Evolutionary conservation across 2,329 filamentous ascomycete species (phyloP), one percentile per base, ranked within the genome.

Genomic region (Fusarium sp.): DNA sequence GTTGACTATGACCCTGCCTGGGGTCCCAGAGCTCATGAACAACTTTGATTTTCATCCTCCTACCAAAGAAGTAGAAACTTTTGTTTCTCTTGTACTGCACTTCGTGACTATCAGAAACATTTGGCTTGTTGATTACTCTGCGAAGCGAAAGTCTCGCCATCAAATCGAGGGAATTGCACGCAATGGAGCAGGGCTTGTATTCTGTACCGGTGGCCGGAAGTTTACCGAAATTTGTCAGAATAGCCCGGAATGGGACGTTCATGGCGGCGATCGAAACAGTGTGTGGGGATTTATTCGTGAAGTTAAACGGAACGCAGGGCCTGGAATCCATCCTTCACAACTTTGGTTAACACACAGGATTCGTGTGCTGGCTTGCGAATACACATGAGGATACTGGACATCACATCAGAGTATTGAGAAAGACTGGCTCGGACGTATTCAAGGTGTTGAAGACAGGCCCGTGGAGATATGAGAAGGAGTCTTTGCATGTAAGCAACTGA

Each of bases 371-470:
- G 49, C 26, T n/a, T 44, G 28, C 7, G 26, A 53, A 29, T 20
- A 33, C 6, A 15, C 12, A 12, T 53, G 24, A 16, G 5, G 8
- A 1, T 12, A 6, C 21, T 0, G 2, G 1, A 18, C 5, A 15
- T 26, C 10, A 2, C 13, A 8, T 20, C 5, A 12, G 8, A 35
- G 29, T 8, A 21, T 4, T 21, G 21, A 20, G 49, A 49, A 29
- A 29, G 28, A 12, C 28, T 10, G 28, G 9, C 4, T 12, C 13
- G 11, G 8, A 29, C 28, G 11, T 4, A 29, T 13, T 29, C 13
- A 13, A 29, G 13, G 28, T 11, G n/a, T n/a, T n/a, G n/a, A n/a
- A n/a, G n/a, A n/a, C n/a, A n/a, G n/a, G n/a, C n/a, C n/a, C n/a
- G n/a, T n/a, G n/a, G n/a, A n/a, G n/a, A n/a, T n/a, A n/a, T n/a